phyloP scores from a whole-genome alignment of 1,284 basidiomycete species.

The Athelia psychrophila region DNA sequence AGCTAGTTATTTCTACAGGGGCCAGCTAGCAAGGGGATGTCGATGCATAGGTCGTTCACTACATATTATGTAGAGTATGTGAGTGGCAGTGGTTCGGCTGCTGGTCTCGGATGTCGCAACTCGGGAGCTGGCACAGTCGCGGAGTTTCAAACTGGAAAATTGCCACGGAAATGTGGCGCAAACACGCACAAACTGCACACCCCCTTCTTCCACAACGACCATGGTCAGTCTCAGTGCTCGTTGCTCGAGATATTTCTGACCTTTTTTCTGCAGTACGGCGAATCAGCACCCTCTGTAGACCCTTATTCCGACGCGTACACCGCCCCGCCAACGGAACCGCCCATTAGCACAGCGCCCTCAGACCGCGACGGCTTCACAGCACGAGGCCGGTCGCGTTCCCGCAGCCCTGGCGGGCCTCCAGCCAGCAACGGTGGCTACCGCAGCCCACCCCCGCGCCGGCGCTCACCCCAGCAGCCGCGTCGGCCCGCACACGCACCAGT shows the following conservation, averaged over 20 bases:
- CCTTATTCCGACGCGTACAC: conserved; percentile 82
- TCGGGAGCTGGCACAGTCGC: too few species aligned
- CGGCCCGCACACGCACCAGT: conserved; percentile 70
- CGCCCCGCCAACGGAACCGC: conserved; percentile 53
- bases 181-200: neutral
- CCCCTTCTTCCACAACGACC: conserved; percentile 41
- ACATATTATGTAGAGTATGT: too few species aligned
- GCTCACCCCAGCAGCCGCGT: conserved; percentile 40
- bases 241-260: conserved; percentile 8
- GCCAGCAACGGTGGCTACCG: conserved; percentile 44
- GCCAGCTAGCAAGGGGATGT: too few species aligned
- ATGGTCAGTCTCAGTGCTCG: conserved; percentile 52
- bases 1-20: too few species aligned
- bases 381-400: conserved; percentile 70
- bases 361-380: conserved; percentile 47
- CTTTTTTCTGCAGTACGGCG: conserved; percentile 50
- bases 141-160: too few species aligned
- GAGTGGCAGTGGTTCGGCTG: too few species aligned
- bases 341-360: conserved; percentile 33
- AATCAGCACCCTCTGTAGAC: conserved; percentile 59
- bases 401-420: conserved; percentile 56
- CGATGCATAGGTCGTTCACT: too few species aligned
- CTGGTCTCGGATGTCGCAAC: too few species aligned
- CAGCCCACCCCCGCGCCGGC: conserved; percentile 49
- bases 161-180: neutral